These are phyloP conservation scores for Talaromyces sp. DNA, from an alignment of 2,329 filamentous ascomycete species.

Conservation along the genomic window DNA sequence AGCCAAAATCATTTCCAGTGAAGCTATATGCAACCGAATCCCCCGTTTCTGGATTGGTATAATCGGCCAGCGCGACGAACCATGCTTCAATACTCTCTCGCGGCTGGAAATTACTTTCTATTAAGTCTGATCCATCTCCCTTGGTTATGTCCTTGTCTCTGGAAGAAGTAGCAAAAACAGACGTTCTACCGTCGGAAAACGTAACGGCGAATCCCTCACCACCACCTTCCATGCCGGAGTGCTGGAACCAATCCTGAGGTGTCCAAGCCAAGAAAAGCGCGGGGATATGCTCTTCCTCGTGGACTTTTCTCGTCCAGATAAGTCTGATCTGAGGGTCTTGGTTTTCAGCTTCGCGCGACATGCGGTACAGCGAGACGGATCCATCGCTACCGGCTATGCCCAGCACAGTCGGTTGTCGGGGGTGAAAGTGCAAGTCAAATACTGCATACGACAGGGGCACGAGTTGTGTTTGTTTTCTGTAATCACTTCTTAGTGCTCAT, in stretches of 20 bases:
- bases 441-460: constrained; percentile 65
- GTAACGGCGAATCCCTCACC: constrained; percentile 60
- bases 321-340: constrained; percentile 18
- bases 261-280: constrained; percentile 73
- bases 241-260: constrained; percentile 29
- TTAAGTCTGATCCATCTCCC: constrained; percentile 6
- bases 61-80: constrained; percentile 30
- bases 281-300: constrained; percentile 53
- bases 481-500: not conserved
- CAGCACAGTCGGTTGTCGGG: constrained; percentile 51
- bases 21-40: constrained; percentile 24
- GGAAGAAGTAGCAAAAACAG: constrained; percentile 45
- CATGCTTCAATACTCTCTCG: constrained; percentile 34
- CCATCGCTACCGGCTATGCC: constrained; percentile 71
- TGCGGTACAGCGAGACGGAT: constrained; percentile 38
- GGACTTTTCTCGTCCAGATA: constrained; percentile 42
- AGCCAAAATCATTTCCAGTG: constrained; percentile 36
- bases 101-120: constrained; percentile 23
- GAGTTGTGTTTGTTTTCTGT: constrained; percentile 55
- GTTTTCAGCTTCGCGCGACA: constrained; percentile 13
- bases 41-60: not conserved
- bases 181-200: constrained; percentile 62
- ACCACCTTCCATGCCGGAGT: constrained; percentile 10
- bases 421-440: constrained; percentile 79
- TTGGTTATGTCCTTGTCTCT: constrained; percentile 1